Base-by-base conservation (phyloP, 2,329 filamentous ascomycete species). In the Beauveria sp. region DNA sequence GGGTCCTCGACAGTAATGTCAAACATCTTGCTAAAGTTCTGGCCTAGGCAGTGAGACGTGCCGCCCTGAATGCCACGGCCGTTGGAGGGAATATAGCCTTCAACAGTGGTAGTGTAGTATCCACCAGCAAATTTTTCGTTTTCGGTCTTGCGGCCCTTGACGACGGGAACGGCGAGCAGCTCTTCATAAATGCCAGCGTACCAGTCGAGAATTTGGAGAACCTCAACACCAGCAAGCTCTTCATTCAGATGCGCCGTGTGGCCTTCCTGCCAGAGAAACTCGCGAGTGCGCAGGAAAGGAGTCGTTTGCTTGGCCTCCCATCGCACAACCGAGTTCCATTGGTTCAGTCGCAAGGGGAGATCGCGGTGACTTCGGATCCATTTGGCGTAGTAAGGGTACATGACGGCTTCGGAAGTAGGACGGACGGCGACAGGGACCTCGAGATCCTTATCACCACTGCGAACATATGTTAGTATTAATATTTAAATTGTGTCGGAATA, bases 21-120 rank as follows among this genome's bases (percentile, higher is more conserved):
- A 74, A 98, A 99, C 93, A 99, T 99, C 78, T 96, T 97, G 74
- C 89, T 93, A 78, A 99, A 99, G 79, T 99, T 97, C 78, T 99
- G 95, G 58, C 95, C 95, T 9, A 99, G 82, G 69, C 87, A 91
- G 79, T 99, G 95, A 58, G 91, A 96, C 46, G 95, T 99, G 58
- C 87, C 95, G 66, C 93, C 95, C 78, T 99, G 95, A 64, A 99
- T 98, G 74, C 95, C 95, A 72, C 95, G 89, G 26, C 95, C 95
- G 66, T 96, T 98, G 64, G 91, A 87, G 42, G 95, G 93, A 67
- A 99, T 97, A 75, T 96, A 99, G 40, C 92, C 95, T 78, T 99
- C 95, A 53, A 96, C 90, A 1, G 95, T 99, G 63, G 93, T 96
- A 53, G 95, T 98, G 80, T 96, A 99, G 77, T 93, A 88, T 67